These are phyloP conservation scores for Terana coerulea DNA, from an alignment of 768 basidiomycete species.

Conservation along the genomic window DNA sequence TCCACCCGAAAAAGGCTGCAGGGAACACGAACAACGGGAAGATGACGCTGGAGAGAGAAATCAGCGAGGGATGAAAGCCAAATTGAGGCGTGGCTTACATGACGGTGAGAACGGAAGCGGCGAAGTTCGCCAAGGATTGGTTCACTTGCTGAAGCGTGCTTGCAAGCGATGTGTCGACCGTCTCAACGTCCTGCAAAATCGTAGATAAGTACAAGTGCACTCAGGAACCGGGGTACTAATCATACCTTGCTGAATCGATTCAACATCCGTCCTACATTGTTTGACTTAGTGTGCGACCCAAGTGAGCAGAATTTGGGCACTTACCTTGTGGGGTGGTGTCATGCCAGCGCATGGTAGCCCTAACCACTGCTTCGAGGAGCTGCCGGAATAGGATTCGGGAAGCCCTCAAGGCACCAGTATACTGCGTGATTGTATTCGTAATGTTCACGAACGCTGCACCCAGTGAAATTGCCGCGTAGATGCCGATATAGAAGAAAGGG, in stretches of 20 bases:
- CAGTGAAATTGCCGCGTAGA: conserved; percentile 63
- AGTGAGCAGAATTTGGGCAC: neutral
- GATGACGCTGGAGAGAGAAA: conserved; percentile 42
- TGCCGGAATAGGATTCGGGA: conserved; percentile 38
- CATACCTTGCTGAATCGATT: conserved; percentile 75
- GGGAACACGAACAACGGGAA: conserved; percentile 85
- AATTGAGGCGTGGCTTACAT: too few species aligned
- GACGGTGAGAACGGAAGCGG: conserved; percentile 70
- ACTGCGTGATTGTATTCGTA: conserved; percentile 48
- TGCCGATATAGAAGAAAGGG: conserved; percentile 67
- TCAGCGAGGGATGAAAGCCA: neutral
- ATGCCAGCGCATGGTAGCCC: conserved; percentile 82
- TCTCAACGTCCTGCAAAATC: conserved; percentile 70
- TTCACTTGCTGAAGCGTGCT: conserved; percentile 73
- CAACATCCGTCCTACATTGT: conserved; percentile 64
- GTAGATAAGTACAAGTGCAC: neutral
- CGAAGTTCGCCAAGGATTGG: conserved; percentile 70
- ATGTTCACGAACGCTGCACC: conserved; percentile 44
- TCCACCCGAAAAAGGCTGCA: conserved; percentile 65
- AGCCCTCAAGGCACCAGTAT: conserved; percentile 49
- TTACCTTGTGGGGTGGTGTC: conserved; percentile 79
- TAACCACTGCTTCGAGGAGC: conserved; percentile 65
- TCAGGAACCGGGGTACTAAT: neutral
- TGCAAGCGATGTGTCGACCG: conserved; percentile 73
- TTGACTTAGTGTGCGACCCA: neutral